Evolutionary conservation across 495 filamentous ascomycete species (phyloP).

Genomic region (Aspergillus funiculosus): DNA sequence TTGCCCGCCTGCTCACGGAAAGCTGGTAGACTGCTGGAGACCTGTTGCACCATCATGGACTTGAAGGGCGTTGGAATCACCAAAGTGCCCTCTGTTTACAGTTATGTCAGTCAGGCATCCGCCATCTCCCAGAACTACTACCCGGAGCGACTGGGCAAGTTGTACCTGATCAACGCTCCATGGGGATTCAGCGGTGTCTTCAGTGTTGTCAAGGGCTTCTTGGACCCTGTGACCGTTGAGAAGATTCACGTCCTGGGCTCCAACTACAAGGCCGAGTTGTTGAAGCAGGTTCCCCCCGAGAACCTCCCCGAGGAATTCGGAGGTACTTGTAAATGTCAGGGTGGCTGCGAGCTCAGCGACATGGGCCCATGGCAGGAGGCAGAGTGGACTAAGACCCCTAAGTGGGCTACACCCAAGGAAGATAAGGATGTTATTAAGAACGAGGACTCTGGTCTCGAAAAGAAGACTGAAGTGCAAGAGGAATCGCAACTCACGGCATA

Average conservation of each 20-base stretch:
- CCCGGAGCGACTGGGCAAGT: constrained; percentile 80
- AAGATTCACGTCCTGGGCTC: constrained; percentile 91
- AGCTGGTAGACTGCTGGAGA: constrained; percentile 82
- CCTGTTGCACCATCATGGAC: constrained; percentile 96
- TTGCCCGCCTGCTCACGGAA: constrained; percentile 95
- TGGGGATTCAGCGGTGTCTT: constrained; percentile 88
- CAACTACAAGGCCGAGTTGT: constrained; percentile 74
- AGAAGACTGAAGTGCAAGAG: constrained; percentile 31
- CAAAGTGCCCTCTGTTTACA: constrained; percentile 75
- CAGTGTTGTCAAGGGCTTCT: constrained; percentile 77
- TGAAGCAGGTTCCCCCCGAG: constrained; percentile 79
- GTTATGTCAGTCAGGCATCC: constrained; percentile 73
- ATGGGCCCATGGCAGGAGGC: constrained; percentile 86
- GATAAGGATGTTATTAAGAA: constrained; percentile 24
- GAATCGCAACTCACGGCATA: constrained; percentile 32
- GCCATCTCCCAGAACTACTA: constrained; percentile 97
- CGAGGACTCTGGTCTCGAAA: constrained; percentile 28
- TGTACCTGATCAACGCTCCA: constrained; percentile 96
- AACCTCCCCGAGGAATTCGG: constrained; percentile 87
- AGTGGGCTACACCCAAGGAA: constrained; percentile 54
- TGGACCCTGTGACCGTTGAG: constrained; percentile 91
- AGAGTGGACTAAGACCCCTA: constrained; percentile 62
- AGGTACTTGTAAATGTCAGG: constrained; percentile 72
- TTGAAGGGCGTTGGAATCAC: constrained; percentile 84
- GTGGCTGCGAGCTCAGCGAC: constrained; percentile 84